phyloP scores from a whole-genome alignment of 805 yeast genomes.

The Ogataea trehalophila region DNA sequence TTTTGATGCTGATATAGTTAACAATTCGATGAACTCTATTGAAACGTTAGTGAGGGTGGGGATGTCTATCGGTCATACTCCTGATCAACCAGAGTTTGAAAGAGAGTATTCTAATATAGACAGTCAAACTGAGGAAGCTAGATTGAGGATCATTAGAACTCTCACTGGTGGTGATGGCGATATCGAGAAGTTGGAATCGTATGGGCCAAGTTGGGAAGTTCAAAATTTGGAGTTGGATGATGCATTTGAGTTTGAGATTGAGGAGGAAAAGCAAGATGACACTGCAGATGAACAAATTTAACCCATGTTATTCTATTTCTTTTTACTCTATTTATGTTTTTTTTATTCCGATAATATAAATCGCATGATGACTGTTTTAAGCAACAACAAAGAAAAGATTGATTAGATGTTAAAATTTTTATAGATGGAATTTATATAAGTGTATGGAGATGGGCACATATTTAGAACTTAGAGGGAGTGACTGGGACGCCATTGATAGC shows the following conservation, averaged over 20 bases:
- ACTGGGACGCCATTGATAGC: slow-evolving; percentile 61
- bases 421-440: no score
- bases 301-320: neutral
- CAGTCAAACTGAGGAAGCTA: slow-evolving; percentile 42
- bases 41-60: slow-evolving; percentile 90
- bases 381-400: no score
- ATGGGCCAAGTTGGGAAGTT: slow-evolving; percentile 26
- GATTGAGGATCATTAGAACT: slow-evolving; percentile 48
- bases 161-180: slow-evolving; percentile 40
- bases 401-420: no score
- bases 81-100: slow-evolving; percentile 42
- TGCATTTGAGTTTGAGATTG: slow-evolving; percentile 22
- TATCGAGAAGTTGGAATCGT: slow-evolving; percentile 8
- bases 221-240: slow-evolving; percentile 24
- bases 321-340: no score
- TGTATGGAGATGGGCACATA: neutral
- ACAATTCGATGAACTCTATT: slow-evolving; percentile 61
- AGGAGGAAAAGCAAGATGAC: slow-evolving; percentile 10
- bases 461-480: slow-evolving; percentile 11
- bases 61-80: slow-evolving; percentile 81
- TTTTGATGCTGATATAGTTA: slow-evolving; percentile 70
- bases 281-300: neutral
- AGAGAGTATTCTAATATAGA: slow-evolving; percentile 41
- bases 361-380: no score
- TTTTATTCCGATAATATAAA: no score